phyloP scores from a whole-genome alignment of 345 rosid genomes.

The Nephelium lappaceum region DNA sequence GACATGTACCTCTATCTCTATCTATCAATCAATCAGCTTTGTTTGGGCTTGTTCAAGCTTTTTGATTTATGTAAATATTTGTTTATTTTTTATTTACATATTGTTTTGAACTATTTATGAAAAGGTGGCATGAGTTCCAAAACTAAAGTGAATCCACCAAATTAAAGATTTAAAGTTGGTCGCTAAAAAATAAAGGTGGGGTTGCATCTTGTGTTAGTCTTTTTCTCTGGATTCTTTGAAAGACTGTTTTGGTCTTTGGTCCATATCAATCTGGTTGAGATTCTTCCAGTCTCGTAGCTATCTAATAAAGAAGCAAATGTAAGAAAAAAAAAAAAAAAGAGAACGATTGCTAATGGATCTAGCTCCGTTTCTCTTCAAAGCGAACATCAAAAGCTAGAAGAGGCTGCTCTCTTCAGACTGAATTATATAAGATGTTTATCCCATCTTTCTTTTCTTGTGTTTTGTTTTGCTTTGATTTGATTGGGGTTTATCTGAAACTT shows the following conservation, averaged over 20 bases:
- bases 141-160: conserved; percentile 43
- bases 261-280: conserved; percentile 43
- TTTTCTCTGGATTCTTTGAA: conserved; percentile 42
- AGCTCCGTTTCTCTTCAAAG: conserved; percentile 24
- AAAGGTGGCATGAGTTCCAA: conserved; percentile 35
- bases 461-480: conserved; percentile 14
- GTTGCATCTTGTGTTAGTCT: conserved; percentile 43
- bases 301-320: conserved; percentile 16
- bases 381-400: conserved; percentile 9
- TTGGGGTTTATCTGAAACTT: background rate
- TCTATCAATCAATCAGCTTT: conserved; percentile 15
- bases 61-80: background rate
- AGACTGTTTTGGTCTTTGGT: conserved; percentile 43
- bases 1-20: conserved; percentile 8
- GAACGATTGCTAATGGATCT: conserved; percentile 5
- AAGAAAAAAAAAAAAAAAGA: background rate
- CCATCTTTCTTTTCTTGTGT: conserved; percentile 12
- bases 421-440: background rate
- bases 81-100: background rate
- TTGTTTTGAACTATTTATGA: conserved; percentile 4
- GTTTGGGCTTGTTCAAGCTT: background rate
- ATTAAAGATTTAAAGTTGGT: conserved; percentile 30
- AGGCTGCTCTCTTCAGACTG: background rate
- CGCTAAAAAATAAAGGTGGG: conserved; percentile 10
- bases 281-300: conserved; percentile 33